A percentile compares a stretch with the other conserved stretches of the same genome.
Evolutionary conservation across 2,329 filamentous ascomycete genomes (phyloP).

Genomic region (Penicillium sp.): DNA sequence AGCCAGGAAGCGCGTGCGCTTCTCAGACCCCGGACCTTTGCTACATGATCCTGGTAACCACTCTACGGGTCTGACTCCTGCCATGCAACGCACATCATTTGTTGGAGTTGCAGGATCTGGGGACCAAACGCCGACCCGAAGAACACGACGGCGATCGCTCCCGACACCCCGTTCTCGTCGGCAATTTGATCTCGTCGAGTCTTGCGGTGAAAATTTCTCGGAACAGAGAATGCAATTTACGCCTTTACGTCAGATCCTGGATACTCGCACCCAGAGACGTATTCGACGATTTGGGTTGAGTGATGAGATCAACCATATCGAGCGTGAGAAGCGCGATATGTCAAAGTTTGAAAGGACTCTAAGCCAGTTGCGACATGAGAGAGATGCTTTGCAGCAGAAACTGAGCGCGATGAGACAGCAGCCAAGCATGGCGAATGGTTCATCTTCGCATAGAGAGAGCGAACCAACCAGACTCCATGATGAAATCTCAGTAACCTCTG

Average conservation of each 20-base stretch:
- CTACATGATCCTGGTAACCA: slow-evolving; percentile 15
- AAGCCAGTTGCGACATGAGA: slow-evolving; percentile 2
- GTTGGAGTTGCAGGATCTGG: slow-evolving; percentile 18
- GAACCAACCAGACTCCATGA: slow-evolving; percentile 19
- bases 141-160: slow-evolving; percentile 31
- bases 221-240: slow-evolving; percentile 41
- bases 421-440: slow-evolving; percentile 4
- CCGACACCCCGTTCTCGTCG: slow-evolving; percentile 24
- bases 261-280: slow-evolving; percentile 40
- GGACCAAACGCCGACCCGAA: slow-evolving; percentile 27
- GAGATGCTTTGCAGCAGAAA: slow-evolving; percentile 17
- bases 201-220: slow-evolving; percentile 15
- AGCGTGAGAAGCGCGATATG: slow-evolving; percentile 36
- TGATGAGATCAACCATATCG: slow-evolving; percentile 43
- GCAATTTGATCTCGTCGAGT: slow-evolving; percentile 19
- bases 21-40: slow-evolving; percentile 40
- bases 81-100: slow-evolving; percentile 38
- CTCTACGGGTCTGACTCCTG: slow-evolving; percentile 44
- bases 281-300: slow-evolving; percentile 44
- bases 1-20: slow-evolving; percentile 41
- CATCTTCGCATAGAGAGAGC: slow-evolving; percentile 18
- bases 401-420: slow-evolving; percentile 19
- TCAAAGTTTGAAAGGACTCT: slow-evolving; percentile 24
- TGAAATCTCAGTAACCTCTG: slow-evolving; percentile 15
- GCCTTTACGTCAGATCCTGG: slow-evolving; percentile 41